Percentiles rank a stretch among this genome's conserved stretches.
Evolutionary conservation across 352 stramenopile genomes (phyloP).

Genomic region (Globisporangium ultimum): DNA sequence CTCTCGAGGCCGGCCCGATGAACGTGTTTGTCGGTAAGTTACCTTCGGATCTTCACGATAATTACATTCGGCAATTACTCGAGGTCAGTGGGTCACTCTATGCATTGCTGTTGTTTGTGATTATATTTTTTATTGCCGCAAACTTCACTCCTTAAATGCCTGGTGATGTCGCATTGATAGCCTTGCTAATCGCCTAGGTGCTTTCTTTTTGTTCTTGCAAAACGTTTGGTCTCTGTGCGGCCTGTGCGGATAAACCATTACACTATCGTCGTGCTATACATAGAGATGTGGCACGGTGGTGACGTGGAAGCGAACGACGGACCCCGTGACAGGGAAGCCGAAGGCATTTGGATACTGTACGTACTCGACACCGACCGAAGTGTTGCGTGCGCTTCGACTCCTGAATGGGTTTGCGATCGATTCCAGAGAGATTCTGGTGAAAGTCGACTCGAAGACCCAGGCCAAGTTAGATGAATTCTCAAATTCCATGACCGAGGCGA

Average conservation of each 20-base stretch:
- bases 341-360: conserved; percentile 50
- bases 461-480: conserved; percentile 28
- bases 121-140: not conserved
- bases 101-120: not conserved
- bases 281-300: conserved; percentile 41
- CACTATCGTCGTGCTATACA: no score
- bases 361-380: conserved; percentile 26
- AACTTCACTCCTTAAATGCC: not conserved
- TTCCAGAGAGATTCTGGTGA: conserved; percentile 40
- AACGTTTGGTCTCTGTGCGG: no score
- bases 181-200: conserved; percentile 3
- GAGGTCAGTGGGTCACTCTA: conserved; percentile 23
- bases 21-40: conserved; percentile 55
- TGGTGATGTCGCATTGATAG: not conserved
- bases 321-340: conserved; percentile 38
- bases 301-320: conserved; percentile 41
- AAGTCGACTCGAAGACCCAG: conserved; percentile 36
- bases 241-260: not conserved
- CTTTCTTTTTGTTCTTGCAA: not conserved
- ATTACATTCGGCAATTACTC: conserved; percentile 49
- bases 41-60: conserved; percentile 48
- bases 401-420: conserved; percentile 40
- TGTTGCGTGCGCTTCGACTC: conserved; percentile 39
- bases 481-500: conserved; percentile 18
- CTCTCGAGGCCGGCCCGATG: conserved; percentile 24